A percentile compares a stretch with the other conserved stretches of the same genome.
Evolutionary conservation across 345 rosid genomes (phyloP).

Genomic region (Rhodamnia rubescens): DNA sequence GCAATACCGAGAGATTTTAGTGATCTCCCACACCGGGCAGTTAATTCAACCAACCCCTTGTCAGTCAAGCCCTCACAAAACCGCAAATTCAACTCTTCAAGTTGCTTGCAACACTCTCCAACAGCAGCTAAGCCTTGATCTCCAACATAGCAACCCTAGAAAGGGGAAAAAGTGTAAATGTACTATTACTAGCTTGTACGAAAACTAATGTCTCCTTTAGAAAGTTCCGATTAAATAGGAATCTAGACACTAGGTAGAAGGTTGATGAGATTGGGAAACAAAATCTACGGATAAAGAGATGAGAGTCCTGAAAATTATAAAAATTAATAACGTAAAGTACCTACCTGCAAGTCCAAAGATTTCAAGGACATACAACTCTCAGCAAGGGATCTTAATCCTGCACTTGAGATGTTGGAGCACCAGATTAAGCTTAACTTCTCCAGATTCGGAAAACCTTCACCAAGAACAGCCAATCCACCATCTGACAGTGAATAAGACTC

Average conservation of each 20-base stretch:
- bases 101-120: conserved; percentile 60
- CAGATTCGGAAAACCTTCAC: conserved; percentile 51
- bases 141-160: conserved; percentile 85
- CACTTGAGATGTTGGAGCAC: conserved; percentile 69
- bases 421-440: conserved; percentile 78
- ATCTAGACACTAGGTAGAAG: background rate
- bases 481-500: conserved; percentile 57
- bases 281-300: background rate
- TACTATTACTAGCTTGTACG: background rate
- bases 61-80: conserved; percentile 89
- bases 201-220: background rate
- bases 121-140: conserved; percentile 71
- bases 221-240: background rate
- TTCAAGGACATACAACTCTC: conserved; percentile 45
- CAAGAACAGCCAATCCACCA: conserved; percentile 53
- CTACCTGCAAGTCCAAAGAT: conserved; percentile 81
- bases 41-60: conserved; percentile 54
- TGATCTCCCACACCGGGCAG: conserved; percentile 48
- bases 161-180: background rate
- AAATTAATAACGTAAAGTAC: background rate
- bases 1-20: conserved; percentile 75
- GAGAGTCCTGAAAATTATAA: background rate
- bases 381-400: conserved; percentile 56
- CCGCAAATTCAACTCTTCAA: conserved; percentile 68
- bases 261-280: background rate